These are phyloP conservation scores for Populus hybrid DNA, from an alignment of 441 rosid species.

Conservation along the genomic window DNA sequence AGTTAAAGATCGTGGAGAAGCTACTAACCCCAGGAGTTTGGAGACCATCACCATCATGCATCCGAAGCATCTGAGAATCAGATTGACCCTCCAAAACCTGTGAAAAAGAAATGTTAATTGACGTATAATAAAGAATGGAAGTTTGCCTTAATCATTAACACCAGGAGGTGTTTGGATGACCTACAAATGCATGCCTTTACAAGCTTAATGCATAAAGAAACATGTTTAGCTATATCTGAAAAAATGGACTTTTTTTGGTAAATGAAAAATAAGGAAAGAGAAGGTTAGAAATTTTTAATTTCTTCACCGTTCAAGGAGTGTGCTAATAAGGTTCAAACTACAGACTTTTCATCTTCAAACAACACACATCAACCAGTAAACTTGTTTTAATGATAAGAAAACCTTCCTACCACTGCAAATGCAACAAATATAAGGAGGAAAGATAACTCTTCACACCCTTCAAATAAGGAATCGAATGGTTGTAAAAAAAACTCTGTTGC, in stretches of 20 bases:
- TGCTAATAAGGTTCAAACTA: neutral
- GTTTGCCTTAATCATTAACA: neutral
- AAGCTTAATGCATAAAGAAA: neutral
- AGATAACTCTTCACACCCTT: neutral
- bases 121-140: neutral
- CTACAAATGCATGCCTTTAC: neutral
- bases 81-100: slow-evolving; percentile 59
- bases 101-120: slow-evolving; percentile 6
- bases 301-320: neutral
- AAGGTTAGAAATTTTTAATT: neutral
- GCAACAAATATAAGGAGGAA: neutral
- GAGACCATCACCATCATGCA: slow-evolving; percentile 47
- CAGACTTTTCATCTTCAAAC: slow-evolving; percentile 5
- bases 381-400: neutral
- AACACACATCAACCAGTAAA: neutral
- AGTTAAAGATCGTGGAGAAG: slow-evolving; percentile 11
- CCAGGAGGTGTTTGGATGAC: neutral
- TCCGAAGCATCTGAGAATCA: slow-evolving; percentile 42
- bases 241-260: neutral
- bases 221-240: neutral
- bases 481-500: neutral
- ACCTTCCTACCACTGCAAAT: neutral
- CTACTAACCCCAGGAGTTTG: slow-evolving; percentile 75
- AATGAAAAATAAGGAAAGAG: neutral
- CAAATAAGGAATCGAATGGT: neutral